Conservation (phyloP, 345 rosid genomes). For the Bruguiera sexangula region DNA sequence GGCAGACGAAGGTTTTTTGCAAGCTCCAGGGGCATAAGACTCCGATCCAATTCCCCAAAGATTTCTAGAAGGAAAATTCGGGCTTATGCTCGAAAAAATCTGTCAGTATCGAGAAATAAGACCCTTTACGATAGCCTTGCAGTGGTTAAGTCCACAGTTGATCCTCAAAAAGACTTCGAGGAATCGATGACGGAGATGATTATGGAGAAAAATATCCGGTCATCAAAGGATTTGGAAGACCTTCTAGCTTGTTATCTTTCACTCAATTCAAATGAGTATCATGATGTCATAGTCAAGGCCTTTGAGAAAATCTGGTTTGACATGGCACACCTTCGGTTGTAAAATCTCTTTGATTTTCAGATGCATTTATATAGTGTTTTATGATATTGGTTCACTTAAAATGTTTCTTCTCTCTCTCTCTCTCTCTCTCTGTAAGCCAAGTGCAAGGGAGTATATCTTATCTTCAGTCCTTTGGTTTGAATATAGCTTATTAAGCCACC, state of each 20-base stretch:
- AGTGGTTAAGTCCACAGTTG: conserved; percentile 67
- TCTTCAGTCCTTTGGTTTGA: too few species aligned
- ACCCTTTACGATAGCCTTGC: conserved; percentile 51
- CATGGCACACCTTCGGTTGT: conserved; percentile 22
- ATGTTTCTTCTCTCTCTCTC: too few species aligned
- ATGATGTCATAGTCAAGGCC: conserved; percentile 63
- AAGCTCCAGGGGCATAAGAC: conserved; percentile 56
- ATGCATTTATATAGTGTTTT: background rate
- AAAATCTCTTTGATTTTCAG: background rate
- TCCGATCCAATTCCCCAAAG: conserved; percentile 59
- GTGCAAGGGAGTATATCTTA: too few species aligned
- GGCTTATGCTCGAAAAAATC: conserved; percentile 24
- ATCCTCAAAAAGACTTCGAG: conserved; percentile 78
- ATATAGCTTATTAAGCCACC: too few species aligned
- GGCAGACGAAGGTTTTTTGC: background rate
- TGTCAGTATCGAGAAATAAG: conserved; percentile 25
- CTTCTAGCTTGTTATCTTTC: conserved; percentile 81
- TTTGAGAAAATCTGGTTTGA: conserved; percentile 91
- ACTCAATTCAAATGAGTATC: conserved; percentile 72
- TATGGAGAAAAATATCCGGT: conserved; percentile 59
- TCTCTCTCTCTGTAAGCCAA: too few species aligned
- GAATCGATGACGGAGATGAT: conserved; percentile 99
- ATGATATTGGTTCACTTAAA: background rate
- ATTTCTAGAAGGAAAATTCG: conserved; percentile 24
- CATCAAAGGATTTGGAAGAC: conserved; percentile 79